Conservation (phyloP, 805 yeast species). For the Candida argentea region DNA sequence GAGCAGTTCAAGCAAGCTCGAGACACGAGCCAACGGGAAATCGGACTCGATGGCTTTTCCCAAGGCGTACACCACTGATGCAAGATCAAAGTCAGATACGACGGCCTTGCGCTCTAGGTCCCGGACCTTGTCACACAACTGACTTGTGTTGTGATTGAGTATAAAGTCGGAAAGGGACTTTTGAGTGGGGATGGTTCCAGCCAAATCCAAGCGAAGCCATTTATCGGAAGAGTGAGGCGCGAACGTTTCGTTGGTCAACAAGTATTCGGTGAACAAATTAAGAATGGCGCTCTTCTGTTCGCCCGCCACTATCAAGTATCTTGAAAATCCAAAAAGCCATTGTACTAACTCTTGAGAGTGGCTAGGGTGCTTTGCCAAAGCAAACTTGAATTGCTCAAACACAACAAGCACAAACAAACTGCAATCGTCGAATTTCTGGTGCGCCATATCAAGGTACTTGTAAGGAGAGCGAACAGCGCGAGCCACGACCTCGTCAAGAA, state of each 20-base stretch:
- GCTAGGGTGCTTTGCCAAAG: slow-evolving; percentile 18
- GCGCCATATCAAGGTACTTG: slow-evolving; percentile 60
- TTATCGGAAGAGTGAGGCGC: neutral
- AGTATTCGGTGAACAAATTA: slow-evolving; percentile 7
- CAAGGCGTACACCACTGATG: slow-evolving; percentile 34
- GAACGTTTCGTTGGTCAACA: neutral
- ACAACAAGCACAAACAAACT: slow-evolving; percentile 25
- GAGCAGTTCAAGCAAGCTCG: no score
- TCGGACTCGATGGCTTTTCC: slow-evolving; percentile 1
- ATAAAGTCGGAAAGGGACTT: slow-evolving; percentile 7
- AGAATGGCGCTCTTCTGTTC: slow-evolving; percentile 36
- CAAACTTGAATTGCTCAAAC: slow-evolving; percentile 62
- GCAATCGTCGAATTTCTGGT: slow-evolving; percentile 16
- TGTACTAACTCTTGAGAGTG: slow-evolving; percentile 10
- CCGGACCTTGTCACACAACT: slow-evolving; percentile 1
- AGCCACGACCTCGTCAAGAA: slow-evolving; percentile 68
- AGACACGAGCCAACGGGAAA: slow-evolving; percentile 25
- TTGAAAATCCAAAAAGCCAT: slow-evolving; percentile 45
- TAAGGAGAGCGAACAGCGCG: slow-evolving; percentile 70
- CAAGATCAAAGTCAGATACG: slow-evolving; percentile 36
- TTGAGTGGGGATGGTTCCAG: slow-evolving; percentile 1
- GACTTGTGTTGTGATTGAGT: slow-evolving; percentile 5
- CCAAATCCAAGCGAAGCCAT: neutral
- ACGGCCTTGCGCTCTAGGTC: slow-evolving; percentile 23
- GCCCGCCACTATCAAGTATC: slow-evolving; percentile 44